These are phyloP conservation scores for Intubia oerlemansii DNA, from an alignment of 2,329 filamentous ascomycete species.

Conservation along the genomic window DNA sequence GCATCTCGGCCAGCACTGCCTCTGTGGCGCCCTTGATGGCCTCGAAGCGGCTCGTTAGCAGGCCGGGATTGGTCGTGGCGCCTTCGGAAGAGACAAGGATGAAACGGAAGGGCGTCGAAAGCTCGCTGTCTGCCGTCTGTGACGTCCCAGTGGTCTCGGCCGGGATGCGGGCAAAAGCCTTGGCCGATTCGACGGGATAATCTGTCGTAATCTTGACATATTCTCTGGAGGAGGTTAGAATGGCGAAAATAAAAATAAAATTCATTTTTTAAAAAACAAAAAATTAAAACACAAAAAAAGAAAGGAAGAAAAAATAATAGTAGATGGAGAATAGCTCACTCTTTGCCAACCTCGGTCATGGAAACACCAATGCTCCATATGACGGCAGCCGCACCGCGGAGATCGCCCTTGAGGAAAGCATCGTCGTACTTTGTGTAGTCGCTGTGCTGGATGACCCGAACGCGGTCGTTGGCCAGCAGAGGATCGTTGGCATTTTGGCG, in stretches of 20 bases:
- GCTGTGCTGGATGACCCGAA: conserved; percentile 44
- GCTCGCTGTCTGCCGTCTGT: not conserved
- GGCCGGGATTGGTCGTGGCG: conserved; percentile 33
- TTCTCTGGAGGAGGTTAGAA: conserved; percentile 18
- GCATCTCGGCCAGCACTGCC: conserved; percentile 30
- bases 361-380: conserved; percentile 56
- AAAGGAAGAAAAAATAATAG: not conserved
- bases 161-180: conserved; percentile 4
- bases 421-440: conserved; percentile 42
- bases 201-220: conserved; percentile 48
- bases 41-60: conserved; percentile 34
- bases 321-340: conserved; percentile 22
- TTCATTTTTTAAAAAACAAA: no score
- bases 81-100: conserved; percentile 47
- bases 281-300: no score
- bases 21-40: conserved; percentile 49
- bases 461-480: conserved; percentile 17
- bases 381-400: conserved; percentile 43
- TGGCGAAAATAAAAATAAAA: not conserved
- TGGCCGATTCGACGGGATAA: conserved; percentile 30
- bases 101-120: conserved; percentile 52
- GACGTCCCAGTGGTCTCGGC: not conserved
- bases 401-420: conserved; percentile 27
- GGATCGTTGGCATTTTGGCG: conserved; percentile 23
- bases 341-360: conserved; percentile 33